Evolutionary conservation across 345 rosid species (phyloP).

Genomic region (Orychophragmus violaceus): DNA sequence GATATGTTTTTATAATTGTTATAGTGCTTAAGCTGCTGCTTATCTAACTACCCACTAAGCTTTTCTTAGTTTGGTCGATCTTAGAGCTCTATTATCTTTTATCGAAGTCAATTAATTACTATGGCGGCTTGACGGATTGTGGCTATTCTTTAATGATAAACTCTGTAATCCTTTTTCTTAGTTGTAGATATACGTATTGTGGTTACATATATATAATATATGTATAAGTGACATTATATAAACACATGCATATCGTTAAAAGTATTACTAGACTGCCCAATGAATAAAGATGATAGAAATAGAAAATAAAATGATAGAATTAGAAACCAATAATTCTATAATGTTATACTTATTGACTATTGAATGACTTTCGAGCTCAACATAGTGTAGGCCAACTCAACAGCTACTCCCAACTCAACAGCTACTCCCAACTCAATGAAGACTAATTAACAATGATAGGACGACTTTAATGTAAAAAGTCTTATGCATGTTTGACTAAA

Average conservation of each 20-base stretch:
- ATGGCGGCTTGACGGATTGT: slow-evolving; percentile 17
- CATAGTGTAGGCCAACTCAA: slow-evolving; percentile 21
- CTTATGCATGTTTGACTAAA: slow-evolving; percentile 21
- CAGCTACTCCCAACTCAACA: slow-evolving; percentile 14
- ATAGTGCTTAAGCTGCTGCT: slow-evolving; percentile 23
- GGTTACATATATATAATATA: neutral
- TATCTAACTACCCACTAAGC: slow-evolving; percentile 28
- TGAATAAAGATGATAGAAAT: slow-evolving; percentile 17
- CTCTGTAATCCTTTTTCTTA: neutral
- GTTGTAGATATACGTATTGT: neutral
- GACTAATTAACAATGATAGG: neutral
- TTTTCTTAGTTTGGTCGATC: neutral
- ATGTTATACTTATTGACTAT: neutral
- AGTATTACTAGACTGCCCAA: slow-evolving; percentile 2
- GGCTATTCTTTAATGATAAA: slow-evolving; percentile 11
- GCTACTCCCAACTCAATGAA: slow-evolving; percentile 15
- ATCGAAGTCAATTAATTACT: slow-evolving; percentile 2
- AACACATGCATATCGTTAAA: slow-evolving; percentile 1
- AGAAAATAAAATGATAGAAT: neutral
- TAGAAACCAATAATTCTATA: slow-evolving; percentile 2
- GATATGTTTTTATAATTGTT: slow-evolving; percentile 3
- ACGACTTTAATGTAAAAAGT: neutral
- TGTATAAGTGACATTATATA: neutral
- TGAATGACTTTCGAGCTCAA: slow-evolving; percentile 18
- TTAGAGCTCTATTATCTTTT: neutral